Percentiles rank a stretch among this genome's conserved stretches.
Evolutionary conservation across 208 protist species (phyloP).

Genomic region (Trypanosoma cruzi): DNA sequence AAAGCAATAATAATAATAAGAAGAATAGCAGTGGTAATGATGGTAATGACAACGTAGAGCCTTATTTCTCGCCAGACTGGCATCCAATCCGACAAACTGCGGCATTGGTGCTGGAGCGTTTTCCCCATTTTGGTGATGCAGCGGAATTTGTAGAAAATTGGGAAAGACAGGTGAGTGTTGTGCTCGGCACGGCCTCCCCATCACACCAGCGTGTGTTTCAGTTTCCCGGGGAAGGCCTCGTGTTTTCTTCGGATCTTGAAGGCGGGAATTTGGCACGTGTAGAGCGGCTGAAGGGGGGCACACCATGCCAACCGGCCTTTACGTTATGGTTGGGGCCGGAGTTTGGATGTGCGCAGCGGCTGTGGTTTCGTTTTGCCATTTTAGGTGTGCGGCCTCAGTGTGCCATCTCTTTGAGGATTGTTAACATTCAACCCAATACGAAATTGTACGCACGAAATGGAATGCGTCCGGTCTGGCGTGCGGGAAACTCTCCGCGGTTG

Average conservation of each 20-base stretch:
- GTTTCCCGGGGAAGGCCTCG: conserved; percentile 44
- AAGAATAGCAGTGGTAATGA: neutral
- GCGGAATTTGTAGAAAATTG: conserved; percentile 55
- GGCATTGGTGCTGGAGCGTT: conserved; percentile 42
- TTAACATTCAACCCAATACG: conserved; percentile 78
- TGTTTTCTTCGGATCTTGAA: conserved; percentile 76
- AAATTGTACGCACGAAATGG: conserved; percentile 82
- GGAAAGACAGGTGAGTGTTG: conserved; percentile 74
- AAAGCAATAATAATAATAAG: neutral
- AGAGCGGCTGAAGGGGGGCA: conserved; percentile 42
- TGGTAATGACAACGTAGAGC: neutral
- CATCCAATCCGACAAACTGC: conserved; percentile 68
- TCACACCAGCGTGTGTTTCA: conserved; percentile 69
- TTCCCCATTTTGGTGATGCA: conserved; percentile 56
- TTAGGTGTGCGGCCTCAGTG: conserved; percentile 41
- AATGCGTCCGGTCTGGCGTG: conserved; percentile 83
- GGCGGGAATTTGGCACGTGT: conserved; percentile 82
- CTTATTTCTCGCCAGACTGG: conserved; percentile 41
- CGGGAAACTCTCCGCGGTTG: conserved; percentile 35
- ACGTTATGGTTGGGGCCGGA: conserved; percentile 85
- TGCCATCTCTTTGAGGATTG: conserved; percentile 57
- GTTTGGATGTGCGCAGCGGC: conserved; percentile 66
- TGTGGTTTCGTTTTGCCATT: conserved; percentile 89
- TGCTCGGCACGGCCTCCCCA: conserved; percentile 60
- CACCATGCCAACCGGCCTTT: conserved; percentile 38